phyloP scores from a whole-genome alignment of 116 monocot species.

The Dioscorea cayenensis region DNA sequence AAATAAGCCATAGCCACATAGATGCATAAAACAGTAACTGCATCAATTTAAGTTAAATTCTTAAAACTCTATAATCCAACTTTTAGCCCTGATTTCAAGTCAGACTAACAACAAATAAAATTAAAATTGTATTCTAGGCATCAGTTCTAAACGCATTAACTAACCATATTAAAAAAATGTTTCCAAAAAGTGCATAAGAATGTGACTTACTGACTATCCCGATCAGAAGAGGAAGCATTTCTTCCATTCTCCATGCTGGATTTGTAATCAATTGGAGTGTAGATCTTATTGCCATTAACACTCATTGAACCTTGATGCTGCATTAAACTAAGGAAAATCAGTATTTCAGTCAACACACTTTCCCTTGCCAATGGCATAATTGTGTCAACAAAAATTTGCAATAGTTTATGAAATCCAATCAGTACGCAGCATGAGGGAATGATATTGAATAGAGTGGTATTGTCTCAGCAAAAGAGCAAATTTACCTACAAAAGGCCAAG shows the following conservation, averaged over 20 bases:
- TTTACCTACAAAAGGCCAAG: no score
- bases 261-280: constrained; percentile 43
- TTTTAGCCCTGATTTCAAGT: no score
- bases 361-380: not conserved
- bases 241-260: constrained; percentile 33
- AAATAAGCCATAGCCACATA: no score
- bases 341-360: not conserved
- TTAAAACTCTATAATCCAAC: no score
- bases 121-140: no score
- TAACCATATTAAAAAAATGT: no score
- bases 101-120: no score
- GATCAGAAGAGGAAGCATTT: constrained; percentile 71
- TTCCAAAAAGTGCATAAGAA: not conserved
- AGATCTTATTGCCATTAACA: constrained; percentile 42
- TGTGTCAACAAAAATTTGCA: not conserved
- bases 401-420: not conserved
- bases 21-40: no score
- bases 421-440: not conserved
- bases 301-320: constrained; percentile 53
- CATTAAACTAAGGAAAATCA: constrained; percentile 11
- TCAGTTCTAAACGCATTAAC: no score
- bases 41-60: no score
- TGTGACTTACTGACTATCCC: constrained; percentile 73
- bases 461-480: no score
- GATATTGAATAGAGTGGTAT: no score